A percentile compares a stretch with the other conserved stretches of the same genome.
Conservation (phyloP, 345 rosid species). For the Citrus mangshanensis region DNA sequence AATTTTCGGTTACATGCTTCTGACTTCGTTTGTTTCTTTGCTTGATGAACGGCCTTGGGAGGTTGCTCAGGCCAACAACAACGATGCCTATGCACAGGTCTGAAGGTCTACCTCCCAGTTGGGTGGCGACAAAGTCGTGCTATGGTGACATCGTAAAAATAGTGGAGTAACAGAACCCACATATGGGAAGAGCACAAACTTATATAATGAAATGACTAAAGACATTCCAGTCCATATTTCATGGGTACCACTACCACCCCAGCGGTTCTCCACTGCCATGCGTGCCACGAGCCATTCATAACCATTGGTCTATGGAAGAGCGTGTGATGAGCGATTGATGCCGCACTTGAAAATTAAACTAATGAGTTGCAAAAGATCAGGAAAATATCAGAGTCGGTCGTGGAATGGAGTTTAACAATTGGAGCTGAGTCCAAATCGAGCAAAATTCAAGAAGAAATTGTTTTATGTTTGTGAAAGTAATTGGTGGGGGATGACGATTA, state of each 20-base stretch:
- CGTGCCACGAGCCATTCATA: not conserved
- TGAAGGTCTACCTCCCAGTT: not conserved
- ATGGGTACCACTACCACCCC: not conserved
- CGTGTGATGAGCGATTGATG: not conserved
- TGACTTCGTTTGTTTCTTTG: not conserved
- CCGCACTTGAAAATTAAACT: not conserved
- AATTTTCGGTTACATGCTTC: not conserved
- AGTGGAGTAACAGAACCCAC: not conserved
- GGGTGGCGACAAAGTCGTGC: not conserved
- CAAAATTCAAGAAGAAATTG: not conserved
- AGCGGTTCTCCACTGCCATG: not conserved
- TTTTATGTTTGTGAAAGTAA: not conserved
- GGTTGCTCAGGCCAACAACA: conserved; percentile 6
- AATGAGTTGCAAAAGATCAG: not conserved
- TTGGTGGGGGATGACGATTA: not conserved
- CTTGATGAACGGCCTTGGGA: conserved; percentile 23
- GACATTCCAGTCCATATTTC: not conserved
- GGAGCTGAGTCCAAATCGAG: not conserved
- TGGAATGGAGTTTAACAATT: not conserved
- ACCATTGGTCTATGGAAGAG: not conserved
- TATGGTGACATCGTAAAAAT: conserved; percentile 11
- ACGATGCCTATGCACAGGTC: not conserved
- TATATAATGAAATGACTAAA: not conserved
- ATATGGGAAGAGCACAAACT: not conserved
- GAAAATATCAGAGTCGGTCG: not conserved